Evolutionary conservation across 768 basidiomycete genomes (phyloP).

Genomic region (Termitomyces sp.): DNA sequence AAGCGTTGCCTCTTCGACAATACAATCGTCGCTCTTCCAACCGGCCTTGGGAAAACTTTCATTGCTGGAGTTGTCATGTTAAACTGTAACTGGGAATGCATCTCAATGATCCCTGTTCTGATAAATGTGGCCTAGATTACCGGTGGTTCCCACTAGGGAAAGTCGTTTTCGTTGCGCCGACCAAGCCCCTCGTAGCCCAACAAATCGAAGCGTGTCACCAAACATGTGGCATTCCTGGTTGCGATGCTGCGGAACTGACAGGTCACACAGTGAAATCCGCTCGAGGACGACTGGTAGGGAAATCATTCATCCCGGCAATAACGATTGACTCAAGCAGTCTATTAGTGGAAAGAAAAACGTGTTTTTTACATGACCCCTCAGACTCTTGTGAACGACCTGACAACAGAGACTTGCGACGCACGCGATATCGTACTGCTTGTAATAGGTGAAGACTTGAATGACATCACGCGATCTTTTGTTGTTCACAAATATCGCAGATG

Average conservation of each 20-base stretch:
- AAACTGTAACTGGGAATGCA: slow-evolving; percentile 54
- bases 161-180: slow-evolving; percentile 92
- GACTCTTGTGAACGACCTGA: slow-evolving; percentile 85
- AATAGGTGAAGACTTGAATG: slow-evolving; percentile 49
- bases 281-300: slow-evolving; percentile 56
- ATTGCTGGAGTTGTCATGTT: slow-evolving; percentile 96
- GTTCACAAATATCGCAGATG: slow-evolving; percentile 47
- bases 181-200: slow-evolving; percentile 93
- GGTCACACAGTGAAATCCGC: slow-evolving; percentile 55
- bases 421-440: slow-evolving; percentile 82
- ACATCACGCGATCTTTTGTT: neutral
- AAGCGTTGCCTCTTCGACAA: slow-evolving; percentile 84
- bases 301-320: neutral
- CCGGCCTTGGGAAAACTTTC: slow-evolving; percentile 96
- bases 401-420: slow-evolving; percentile 66
- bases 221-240: slow-evolving; percentile 88
- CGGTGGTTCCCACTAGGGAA: slow-evolving; percentile 92
- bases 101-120: slow-evolving; percentile 1
- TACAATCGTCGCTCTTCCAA: slow-evolving; percentile 89
- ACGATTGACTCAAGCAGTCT: neutral
- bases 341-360: slow-evolving; percentile 74
- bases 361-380: slow-evolving; percentile 97
- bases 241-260: slow-evolving; percentile 82
- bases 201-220: slow-evolving; percentile 92
- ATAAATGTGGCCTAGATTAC: slow-evolving; percentile 47